Evolutionary conservation across 225 moss, liverwort and hornwort species (phyloP).

Genomic region (Neckera pumila): DNA sequence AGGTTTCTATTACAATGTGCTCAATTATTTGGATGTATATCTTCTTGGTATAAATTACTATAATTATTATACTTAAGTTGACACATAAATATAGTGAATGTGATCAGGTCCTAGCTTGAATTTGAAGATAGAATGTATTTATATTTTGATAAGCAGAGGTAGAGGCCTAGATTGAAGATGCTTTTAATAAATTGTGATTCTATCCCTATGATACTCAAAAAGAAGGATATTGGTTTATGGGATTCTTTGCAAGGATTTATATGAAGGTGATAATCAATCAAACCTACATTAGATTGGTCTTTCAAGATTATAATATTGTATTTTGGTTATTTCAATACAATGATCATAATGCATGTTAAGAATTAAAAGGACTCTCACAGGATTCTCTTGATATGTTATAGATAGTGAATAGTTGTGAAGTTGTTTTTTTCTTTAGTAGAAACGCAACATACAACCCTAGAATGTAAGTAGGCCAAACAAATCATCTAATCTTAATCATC

Average conservation of each 20-base stretch:
- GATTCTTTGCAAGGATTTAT: too few species aligned
- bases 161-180: neutral
- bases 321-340: neutral
- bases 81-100: too few species aligned
- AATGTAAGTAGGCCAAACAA: too few species aligned
- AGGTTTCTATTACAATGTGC: too few species aligned
- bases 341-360: too few species aligned
- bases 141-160: neutral
- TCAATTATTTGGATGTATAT: too few species aligned
- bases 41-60: too few species aligned
- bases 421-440: too few species aligned
- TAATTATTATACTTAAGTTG: too few species aligned
- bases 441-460: rapidly evolving
- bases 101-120: neutral
- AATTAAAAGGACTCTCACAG: rapidly evolving
- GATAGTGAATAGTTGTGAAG: too few species aligned
- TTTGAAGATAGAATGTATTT: neutral
- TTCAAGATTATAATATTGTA: neutral
- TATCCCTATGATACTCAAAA: rapidly evolving
- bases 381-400: too few species aligned
- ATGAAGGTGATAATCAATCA: neutral
- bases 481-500: too few species aligned
- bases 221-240: rapidly evolving
- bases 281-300: rapidly evolving
- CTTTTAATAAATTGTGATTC: rapidly evolving